phyloP scores from a whole-genome alignment of 2,329 filamentous ascomycete species.

The Hortaea werneckii region DNA sequence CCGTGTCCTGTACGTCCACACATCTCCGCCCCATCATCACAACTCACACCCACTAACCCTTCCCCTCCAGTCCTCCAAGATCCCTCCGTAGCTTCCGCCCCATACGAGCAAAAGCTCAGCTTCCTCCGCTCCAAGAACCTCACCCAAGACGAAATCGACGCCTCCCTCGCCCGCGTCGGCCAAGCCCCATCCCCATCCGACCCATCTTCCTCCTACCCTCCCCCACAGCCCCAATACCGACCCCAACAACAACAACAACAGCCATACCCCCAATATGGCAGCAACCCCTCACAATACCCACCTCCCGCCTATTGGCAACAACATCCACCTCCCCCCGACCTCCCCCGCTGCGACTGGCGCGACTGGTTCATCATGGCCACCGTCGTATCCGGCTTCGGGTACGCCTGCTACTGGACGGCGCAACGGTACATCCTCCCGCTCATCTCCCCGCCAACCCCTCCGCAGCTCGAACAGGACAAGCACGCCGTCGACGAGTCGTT shows the following conservation, averaged over 20 bases:
- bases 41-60: neutral
- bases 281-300: slow-evolving; percentile 14
- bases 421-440: slow-evolving; percentile 90
- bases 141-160: slow-evolving; percentile 88
- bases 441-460: slow-evolving; percentile 84
- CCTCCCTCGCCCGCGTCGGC: slow-evolving; percentile 66
- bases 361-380: slow-evolving; percentile 99
- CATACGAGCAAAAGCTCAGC: slow-evolving; percentile 84
- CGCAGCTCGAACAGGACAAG: slow-evolving; percentile 91
- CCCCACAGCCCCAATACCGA: slow-evolving; percentile 36
- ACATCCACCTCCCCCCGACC: slow-evolving; percentile 45
- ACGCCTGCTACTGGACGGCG: slow-evolving; percentile 77
- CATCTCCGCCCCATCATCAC: neutral
- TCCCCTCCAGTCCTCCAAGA: slow-evolving; percentile 70
- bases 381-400: slow-evolving; percentile 78
- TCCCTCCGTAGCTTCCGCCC: slow-evolving; percentile 76
- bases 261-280: slow-evolving; percentile 8
- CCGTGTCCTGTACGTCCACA: slow-evolving; percentile 34
- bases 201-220: neutral
- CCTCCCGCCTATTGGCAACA: slow-evolving; percentile 25
- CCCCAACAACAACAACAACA: slow-evolving; percentile 33
- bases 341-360: slow-evolving; percentile 82
- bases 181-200: slow-evolving; percentile 29
- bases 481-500: slow-evolving; percentile 86
- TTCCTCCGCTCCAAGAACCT: slow-evolving; percentile 96